Evolutionary conservation across 148 eudicot species (phyloP).

Genomic region (Limonium bicolor): DNA sequence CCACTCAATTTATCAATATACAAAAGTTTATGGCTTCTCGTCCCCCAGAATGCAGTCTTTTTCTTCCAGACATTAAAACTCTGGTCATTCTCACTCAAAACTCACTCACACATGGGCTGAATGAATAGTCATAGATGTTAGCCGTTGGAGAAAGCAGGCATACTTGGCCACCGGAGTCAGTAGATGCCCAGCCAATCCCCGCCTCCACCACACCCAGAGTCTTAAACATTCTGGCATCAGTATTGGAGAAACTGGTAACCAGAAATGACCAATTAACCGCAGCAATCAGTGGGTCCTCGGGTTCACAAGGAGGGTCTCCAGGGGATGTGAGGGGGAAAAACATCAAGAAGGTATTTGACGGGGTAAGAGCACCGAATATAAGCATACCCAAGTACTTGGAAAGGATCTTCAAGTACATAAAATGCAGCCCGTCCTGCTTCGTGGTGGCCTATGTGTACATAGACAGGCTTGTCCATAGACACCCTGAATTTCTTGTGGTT

Average conservation of each 20-base stretch:
- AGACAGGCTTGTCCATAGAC: constrained; percentile 59
- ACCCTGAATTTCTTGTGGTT: constrained; percentile 56
- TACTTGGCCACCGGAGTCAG: no score
- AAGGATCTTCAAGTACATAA: constrained; percentile 72
- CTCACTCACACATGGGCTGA: no score
- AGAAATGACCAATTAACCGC: constrained; percentile 41
- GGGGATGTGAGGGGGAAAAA: constrained; percentile 19
- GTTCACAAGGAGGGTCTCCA: neutral
- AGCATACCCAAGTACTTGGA: constrained; percentile 71
- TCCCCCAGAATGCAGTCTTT: no score
- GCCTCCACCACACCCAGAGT: constrained; percentile 50
- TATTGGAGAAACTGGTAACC: constrained; percentile 55
- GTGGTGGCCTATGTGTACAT: constrained; percentile 83
- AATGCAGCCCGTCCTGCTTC: constrained; percentile 87
- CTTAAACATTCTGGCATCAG: constrained; percentile 36
- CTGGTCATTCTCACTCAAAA: no score
- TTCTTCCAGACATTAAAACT: no score
- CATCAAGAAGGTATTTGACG: constrained; percentile 55
- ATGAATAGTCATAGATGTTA: no score
- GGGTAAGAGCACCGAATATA: constrained; percentile 68
- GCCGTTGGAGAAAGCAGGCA: no score
- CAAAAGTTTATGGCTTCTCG: no score
- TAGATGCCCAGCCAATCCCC: no score
- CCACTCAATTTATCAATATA: no score
- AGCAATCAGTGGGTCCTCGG: neutral